Base-by-base conservation (phyloP, 2,329 filamentous ascomycete species). In the Diaporthe ilicicola region DNA sequence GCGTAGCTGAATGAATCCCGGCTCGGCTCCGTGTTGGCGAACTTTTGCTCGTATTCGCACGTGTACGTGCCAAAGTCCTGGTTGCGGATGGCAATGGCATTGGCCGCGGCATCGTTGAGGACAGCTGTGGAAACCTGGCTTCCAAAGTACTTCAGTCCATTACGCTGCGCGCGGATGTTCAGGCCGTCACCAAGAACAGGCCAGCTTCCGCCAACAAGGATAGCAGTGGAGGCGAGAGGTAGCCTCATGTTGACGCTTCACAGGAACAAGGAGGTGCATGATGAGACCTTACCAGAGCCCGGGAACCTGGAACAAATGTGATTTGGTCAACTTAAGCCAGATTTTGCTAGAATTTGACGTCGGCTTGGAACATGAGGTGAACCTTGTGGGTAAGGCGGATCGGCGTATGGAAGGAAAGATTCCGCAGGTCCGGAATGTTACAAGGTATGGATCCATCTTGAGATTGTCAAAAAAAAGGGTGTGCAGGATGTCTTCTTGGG, bases 61-160 rank as follows among this genome's bases (percentile, higher is more conserved):
- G 89, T 91, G 32, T 90, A 84, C 76, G 89, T 85, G 27, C 89
- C 90, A 74, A 91, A 91, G 74, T 90, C 88, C 42, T 82, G 79
- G 3, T 75, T 80, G 76, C 89, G 81, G 72, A 83, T 84, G 39
- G 90, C 81, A 67, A 90, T 86, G 9, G 79, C 77, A 29, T 85
- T 80, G 77, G 91, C 92, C 34, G 83, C 75, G 7, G 79, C 76
- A 77, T 91, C 87, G 44, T 80, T 82, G 27, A 87, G 77, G 70
- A 88, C 85, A 0, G 78, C 77, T 64, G 90, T 89, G 77, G 91
- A 89, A 48, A 89, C 88, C 1, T 89, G 89, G 2, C 88, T 87
- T 67, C 90, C 90, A 67, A 91, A 91, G 80, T 91, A 92, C 72
- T 83, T 76, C 15, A 66, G 46, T 53, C 70, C 17, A 32, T 53